A percentile compares a stretch with the other conserved stretches of the same genome.
Evolutionary conservation across 2,329 filamentous ascomycete genomes (phyloP).

Genomic region (Dothistroma pini): DNA sequence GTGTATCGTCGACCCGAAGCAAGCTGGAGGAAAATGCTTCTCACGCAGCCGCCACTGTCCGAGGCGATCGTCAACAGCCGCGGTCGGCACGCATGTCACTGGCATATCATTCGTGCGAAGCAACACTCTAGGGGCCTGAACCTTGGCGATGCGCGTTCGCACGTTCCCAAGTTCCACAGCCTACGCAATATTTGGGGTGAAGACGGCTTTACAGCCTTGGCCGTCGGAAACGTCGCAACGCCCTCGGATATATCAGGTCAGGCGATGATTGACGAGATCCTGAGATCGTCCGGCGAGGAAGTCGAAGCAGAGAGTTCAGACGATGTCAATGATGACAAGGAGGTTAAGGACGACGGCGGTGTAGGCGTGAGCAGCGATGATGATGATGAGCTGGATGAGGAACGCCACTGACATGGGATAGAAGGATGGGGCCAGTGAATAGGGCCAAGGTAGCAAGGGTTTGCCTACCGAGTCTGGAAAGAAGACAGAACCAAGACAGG

Average conservation of each 20-base stretch:
- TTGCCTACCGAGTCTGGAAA: too few relatives aligned
- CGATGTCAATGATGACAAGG: not conserved
- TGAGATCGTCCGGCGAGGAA: not conserved
- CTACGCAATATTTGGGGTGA: not conserved
- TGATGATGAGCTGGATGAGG: too few relatives aligned
- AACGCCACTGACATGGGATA: too few relatives aligned
- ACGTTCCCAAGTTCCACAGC: not conserved
- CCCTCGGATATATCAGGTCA: not conserved
- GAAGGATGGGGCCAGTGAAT: too few relatives aligned
- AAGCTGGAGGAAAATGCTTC: conserved; percentile 4
- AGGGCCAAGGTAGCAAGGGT: too few relatives aligned
- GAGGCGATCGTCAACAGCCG: not conserved
- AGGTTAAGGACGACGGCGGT: not conserved
- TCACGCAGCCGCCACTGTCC: conserved; percentile 5
- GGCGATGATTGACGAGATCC: not conserved
- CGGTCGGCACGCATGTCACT: not conserved
- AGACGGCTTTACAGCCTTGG: not conserved
- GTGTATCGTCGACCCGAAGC: conserved; percentile 3
- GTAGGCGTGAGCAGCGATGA: not conserved
- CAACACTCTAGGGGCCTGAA: not conserved
- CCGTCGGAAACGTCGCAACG: not conserved
- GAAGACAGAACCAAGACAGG: too few relatives aligned
- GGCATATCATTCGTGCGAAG: not conserved
- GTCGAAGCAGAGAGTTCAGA: not conserved
- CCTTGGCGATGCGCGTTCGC: not conserved